phyloP scores from a whole-genome alignment of 2,329 filamentous ascomycete genomes.

The Neofusicoccum laricinum region DNA sequence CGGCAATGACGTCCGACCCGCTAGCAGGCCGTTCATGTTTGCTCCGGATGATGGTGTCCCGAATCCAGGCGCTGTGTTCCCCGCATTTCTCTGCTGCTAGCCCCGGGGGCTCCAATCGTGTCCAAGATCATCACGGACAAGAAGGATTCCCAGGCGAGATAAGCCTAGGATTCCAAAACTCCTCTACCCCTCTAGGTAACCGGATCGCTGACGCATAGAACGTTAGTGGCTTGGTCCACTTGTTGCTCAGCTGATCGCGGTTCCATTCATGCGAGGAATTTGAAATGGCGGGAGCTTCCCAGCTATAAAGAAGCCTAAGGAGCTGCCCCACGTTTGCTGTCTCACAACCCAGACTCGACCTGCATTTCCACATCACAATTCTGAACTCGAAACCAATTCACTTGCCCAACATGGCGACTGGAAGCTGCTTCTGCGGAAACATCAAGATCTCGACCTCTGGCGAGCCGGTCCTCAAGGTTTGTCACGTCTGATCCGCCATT shows the following conservation, averaged over 20 bases:
- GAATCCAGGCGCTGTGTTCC: neutral
- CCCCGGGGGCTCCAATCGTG: neutral
- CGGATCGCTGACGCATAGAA: neutral
- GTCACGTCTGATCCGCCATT: neutral
- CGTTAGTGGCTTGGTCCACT: neutral
- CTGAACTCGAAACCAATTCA: neutral
- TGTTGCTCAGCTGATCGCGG: neutral
- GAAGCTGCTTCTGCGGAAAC: constrained; percentile 52
- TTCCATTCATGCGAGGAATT: neutral
- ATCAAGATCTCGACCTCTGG: constrained; percentile 48
- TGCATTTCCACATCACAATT: neutral
- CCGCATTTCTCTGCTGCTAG: constrained; percentile 2
- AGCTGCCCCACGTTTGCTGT: neutral
- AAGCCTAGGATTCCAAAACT: neutral
- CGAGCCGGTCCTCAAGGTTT: constrained; percentile 33
- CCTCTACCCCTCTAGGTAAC: neutral
- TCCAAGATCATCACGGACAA: neutral
- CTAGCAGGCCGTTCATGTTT: neutral
- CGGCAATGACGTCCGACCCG: neutral
- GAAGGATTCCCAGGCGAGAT: neutral
- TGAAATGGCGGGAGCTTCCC: neutral
- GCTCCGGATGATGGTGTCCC: neutral
- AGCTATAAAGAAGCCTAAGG: neutral
- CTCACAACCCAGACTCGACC: neutral
- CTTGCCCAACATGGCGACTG: constrained; percentile 30